Percentiles rank a stretch among this genome's conserved stretches.
Evolutionary conservation across 306 rosid species (phyloP).

Genomic region (Potentilla sterilis): DNA sequence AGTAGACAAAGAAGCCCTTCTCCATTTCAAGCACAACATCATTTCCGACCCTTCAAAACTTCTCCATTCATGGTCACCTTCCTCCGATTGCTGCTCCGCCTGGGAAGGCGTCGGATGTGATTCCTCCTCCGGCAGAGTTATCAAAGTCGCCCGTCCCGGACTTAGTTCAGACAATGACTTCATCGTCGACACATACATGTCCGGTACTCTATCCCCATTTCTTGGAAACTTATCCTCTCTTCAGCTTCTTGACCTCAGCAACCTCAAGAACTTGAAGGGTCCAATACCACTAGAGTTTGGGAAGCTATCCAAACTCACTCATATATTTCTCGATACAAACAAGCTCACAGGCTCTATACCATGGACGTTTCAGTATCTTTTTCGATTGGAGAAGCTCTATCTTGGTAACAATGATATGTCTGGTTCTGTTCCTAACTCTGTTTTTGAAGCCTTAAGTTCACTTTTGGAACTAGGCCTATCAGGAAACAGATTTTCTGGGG

Average conservation of each 20-base stretch:
- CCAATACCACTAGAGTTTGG: slow-evolving; percentile 50
- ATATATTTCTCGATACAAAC: slow-evolving; percentile 49
- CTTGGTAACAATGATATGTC: slow-evolving; percentile 44
- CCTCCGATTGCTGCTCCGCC: slow-evolving; percentile 54
- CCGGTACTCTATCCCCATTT: slow-evolving; percentile 58
- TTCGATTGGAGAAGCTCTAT: slow-evolving; percentile 36
- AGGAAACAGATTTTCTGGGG: slow-evolving; percentile 41
- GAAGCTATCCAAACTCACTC: slow-evolving; percentile 33
- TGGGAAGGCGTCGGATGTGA: slow-evolving; percentile 64
- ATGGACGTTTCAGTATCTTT: slow-evolving; percentile 25
- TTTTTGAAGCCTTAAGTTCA: slow-evolving; percentile 36
- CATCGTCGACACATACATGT: slow-evolving; percentile 47
- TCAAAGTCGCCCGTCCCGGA: slow-evolving; percentile 41
- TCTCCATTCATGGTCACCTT: slow-evolving; percentile 43
- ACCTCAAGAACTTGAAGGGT: slow-evolving; percentile 49
- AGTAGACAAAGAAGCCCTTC: slow-evolving; percentile 50
- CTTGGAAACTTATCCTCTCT: slow-evolving; percentile 58
- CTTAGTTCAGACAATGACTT: slow-evolving; percentile 24
- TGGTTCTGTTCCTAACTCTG: slow-evolving; percentile 36
- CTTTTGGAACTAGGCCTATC: slow-evolving; percentile 51
- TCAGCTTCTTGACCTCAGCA: slow-evolving; percentile 46
- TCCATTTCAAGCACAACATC: slow-evolving; percentile 49
- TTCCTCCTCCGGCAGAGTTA: slow-evolving; percentile 43
- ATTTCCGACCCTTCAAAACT: slow-evolving; percentile 52
- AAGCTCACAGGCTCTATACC: slow-evolving; percentile 45